A percentile compares a stretch with the other conserved stretches of the same genome.
These are phyloP conservation scores for Teratosphaeria nubilosa DNA, from an alignment of 2,329 filamentous ascomycete genomes.

Conservation along the genomic window DNA sequence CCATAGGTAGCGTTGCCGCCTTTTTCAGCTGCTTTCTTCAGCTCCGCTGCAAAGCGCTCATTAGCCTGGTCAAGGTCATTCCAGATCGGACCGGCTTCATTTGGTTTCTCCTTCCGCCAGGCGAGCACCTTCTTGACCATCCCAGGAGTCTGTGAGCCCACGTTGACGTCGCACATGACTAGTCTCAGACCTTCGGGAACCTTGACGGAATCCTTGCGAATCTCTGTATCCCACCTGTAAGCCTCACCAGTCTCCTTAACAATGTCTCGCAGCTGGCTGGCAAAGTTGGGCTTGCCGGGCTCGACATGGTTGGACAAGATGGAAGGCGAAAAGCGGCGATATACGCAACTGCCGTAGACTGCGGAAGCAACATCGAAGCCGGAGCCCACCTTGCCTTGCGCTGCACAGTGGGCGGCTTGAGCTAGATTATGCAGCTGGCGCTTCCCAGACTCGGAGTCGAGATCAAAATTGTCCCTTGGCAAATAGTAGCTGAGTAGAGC, in stretches of 20 bases:
- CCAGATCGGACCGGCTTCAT: conserved; percentile 63
- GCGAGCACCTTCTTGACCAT: conserved; percentile 90
- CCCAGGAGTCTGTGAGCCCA: conserved; percentile 81
- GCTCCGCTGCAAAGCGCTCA: conserved; percentile 54
- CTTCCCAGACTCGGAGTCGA: conserved; percentile 45
- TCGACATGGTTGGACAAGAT: conserved; percentile 60
- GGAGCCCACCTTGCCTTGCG: conserved; percentile 91
- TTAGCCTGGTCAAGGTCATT: conserved; percentile 63
- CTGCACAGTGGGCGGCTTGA: conserved; percentile 87
- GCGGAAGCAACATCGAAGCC: conserved; percentile 93
- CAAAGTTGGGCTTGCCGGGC: conserved; percentile 57
- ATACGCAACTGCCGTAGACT: conserved; percentile 82
- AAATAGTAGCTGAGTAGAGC: conserved; percentile 70
- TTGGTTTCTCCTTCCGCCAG: conserved; percentile 60
- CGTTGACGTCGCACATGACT: conserved; percentile 93
- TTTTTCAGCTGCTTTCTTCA: conserved; percentile 44
- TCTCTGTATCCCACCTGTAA: conserved; percentile 64
- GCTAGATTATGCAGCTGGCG: conserved; percentile 78
- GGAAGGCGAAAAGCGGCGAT: conserved; percentile 80
- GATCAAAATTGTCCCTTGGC: conserved; percentile 44
- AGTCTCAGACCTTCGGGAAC: conserved; percentile 66
- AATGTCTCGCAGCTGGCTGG: conserved; percentile 50
- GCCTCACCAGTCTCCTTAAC: conserved; percentile 47
- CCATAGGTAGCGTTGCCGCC: conserved; percentile 40
- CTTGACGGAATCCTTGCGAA: conserved; percentile 57